Base-by-base conservation (phyloP, 805 yeast species). In the Brettanomyces anomalus region DNA sequence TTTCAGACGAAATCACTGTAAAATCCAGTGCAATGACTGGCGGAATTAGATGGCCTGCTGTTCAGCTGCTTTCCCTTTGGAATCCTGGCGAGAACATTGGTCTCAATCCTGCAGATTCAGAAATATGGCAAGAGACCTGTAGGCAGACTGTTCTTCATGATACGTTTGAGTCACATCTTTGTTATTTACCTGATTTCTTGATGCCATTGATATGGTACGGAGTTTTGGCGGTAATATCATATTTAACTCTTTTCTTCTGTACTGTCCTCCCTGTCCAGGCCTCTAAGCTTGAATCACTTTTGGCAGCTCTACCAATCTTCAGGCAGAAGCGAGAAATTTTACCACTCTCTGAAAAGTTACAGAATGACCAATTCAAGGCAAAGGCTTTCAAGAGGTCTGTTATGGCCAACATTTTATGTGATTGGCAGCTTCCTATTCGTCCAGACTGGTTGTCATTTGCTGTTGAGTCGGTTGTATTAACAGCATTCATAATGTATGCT, bases 11-110 rank as follows among this genome's bases (percentile, higher is more conserved):
- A 58, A 77, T 83, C 49, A 86, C 96, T 0, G 88, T 89, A 24
- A 93, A 93, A 60, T 78, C 95, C 3, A 77, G 83, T 41, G 82
- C 96, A 13, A 85, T 93, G 95, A 89, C 95, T 18, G 85, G 86
- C 79, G 97, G 97, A 0, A 79, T 93, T 24, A 62, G 68, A 41
- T 68, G 70, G 42, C 99, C 99, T 0, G 97, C 95, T 0, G 74
- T 88, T 37, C 96, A 93, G 57, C 60, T 93, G 40, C 61, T 93
- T 5, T 77, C 96, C 0, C 67, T 93, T 33, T 55, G 61, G 61
- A 60, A 60, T 41, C 65, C 65, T 0, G 24, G 18, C 5, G 34
- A 32, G 7, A 14, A 32, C 6, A n/a, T 7, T 3, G 50, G 44
- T 11, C 16, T 31, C 8, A 36, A 36, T 24, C 33, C 30, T 2